A percentile compares a stretch with the other conserved stretches of the same genome.
These are phyloP conservation scores for Fusarium armeniacum DNA, from an alignment of 2,329 filamentous ascomycete species.

Conservation along the genomic window DNA sequence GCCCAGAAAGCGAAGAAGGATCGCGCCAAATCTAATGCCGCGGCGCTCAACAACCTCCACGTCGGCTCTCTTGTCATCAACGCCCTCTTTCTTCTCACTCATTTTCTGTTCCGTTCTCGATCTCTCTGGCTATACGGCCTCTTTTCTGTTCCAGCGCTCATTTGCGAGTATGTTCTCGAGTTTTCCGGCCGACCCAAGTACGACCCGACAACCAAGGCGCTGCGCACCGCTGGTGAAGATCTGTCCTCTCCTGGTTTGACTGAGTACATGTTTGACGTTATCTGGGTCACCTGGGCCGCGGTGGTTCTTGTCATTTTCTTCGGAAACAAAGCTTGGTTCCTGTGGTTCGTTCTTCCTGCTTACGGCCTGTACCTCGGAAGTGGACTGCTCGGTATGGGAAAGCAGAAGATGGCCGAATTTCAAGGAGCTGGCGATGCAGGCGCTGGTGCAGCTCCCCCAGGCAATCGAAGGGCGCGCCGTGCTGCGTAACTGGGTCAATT, in stretches of 20 bases:
- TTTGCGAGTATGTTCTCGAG: constrained; percentile 90
- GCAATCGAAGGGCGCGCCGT: constrained; percentile 69
- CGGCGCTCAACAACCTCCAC: constrained; percentile 85
- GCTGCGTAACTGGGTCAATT: constrained; percentile 58
- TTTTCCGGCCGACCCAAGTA: constrained; percentile 83
- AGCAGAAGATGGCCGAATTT: constrained; percentile 66
- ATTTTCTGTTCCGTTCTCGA: constrained; percentile 75
- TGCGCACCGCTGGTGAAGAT: constrained; percentile 87
- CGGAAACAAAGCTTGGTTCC: constrained; percentile 80
- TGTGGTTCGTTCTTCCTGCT: constrained; percentile 69
- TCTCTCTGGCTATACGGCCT: constrained; percentile 77
- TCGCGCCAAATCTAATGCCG: constrained; percentile 81
- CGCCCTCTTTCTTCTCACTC: constrained; percentile 78
- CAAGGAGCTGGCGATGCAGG: constrained; percentile 54
- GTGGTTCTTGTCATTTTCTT: constrained; percentile 79
- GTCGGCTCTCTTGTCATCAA: constrained; percentile 81
- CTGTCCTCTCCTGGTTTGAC: constrained; percentile 89
- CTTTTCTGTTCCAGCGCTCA: constrained; percentile 79
- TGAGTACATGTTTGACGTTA: constrained; percentile 97
- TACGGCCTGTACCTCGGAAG: constrained; percentile 69
- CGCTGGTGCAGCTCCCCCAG: constrained; percentile 56
- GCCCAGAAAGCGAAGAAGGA: constrained; percentile 75
- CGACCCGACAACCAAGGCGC: constrained; percentile 71
- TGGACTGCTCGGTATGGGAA: constrained; percentile 67
- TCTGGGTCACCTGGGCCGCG: constrained; percentile 93